These are phyloP conservation scores for Tuber magnatum DNA, from an alignment of 495 filamentous ascomycete species.

Conservation along the genomic window DNA sequence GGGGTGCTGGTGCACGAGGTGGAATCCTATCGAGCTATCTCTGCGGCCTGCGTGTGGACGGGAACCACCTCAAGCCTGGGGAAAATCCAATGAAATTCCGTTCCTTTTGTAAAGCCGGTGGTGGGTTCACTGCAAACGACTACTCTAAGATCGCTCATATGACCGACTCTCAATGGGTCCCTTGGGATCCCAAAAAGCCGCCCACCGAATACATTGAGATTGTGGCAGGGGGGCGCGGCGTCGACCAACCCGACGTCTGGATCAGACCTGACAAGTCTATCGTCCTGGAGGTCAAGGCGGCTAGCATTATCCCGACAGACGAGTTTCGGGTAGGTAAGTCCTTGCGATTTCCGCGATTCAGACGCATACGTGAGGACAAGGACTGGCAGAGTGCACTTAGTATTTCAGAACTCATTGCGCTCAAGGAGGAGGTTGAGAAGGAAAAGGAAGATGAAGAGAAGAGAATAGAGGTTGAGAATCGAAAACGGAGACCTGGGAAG, in stretches of 20 bases:
- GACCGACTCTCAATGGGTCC: conserved; percentile 84
- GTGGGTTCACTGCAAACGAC: conserved; percentile 79
- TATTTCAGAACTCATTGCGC: conserved; percentile 63
- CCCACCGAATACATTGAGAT: conserved; percentile 76
- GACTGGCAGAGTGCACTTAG: conserved; percentile 74
- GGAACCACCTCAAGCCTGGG: conserved; percentile 50
- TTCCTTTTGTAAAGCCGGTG: conserved; percentile 94
- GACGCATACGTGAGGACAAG: conserved; percentile 70
- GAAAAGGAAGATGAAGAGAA: conserved; percentile 59
- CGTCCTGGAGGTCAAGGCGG: conserved; percentile 85
- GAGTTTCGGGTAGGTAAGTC: conserved; percentile 72
- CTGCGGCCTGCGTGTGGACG: conserved; percentile 72
- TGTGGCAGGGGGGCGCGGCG: conserved; percentile 65
- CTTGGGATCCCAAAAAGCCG: conserved; percentile 74
- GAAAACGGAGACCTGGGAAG: conserved; percentile 57
- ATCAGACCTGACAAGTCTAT: conserved; percentile 83
- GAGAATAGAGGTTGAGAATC: conserved; percentile 74
- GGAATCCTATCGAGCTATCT: conserved; percentile 77
- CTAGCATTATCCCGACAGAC: conserved; percentile 64
- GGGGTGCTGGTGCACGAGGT: conserved; percentile 75
- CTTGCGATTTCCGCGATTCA: conserved; percentile 87
- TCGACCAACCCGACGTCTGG: conserved; percentile 84
- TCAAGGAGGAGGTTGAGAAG: conserved; percentile 65
- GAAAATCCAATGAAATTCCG: conserved; percentile 50
- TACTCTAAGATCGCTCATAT: conserved; percentile 72